Evolutionary conservation across 2,329 filamentous ascomycete genomes (phyloP), one percentile per base, ranked within the genome.

Genomic region (Colletotrichum aenigma): DNA sequence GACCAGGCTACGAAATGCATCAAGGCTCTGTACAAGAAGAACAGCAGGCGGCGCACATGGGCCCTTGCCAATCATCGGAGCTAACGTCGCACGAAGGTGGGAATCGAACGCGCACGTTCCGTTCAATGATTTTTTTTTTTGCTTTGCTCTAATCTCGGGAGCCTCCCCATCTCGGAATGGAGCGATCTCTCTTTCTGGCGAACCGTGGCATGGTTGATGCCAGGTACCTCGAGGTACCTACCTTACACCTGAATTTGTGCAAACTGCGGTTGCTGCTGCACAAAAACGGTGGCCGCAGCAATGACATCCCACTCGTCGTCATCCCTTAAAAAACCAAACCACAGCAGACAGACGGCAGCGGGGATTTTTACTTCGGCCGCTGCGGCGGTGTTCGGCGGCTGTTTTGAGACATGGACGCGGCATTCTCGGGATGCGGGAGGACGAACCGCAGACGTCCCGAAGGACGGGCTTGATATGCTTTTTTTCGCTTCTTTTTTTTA

Each of bases 141-240:
- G 43, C 43, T 48, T 48, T 48, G 43, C 43, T 48, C 24, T 58
- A 74, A 73, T 73, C 58, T 69, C 64, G 74, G 70, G 43, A 68
- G 43, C 34, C 64, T 60, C 60, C 70, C 74, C 70, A 73, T 75
- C 64, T 73, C 69, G 73, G 74, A 64, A 73, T 73, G 64, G 64
- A 74, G 74, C 74, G 70, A 75, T 68, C 70, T 68, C 52, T 28
- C 52, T 43, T 13, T 38, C 21, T 36, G 62, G 66, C 66, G 32
- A 28, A 48, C 43, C 43, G 43, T 21, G 43, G 43, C 43, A 48
- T 48, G 43, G 43, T 48, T 48, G 18, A 48, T 48, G 43, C 43
- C 43, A 48, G 43, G 43, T 21, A 21, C 43, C 43, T 48, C n/a
- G 43, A 48, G 18, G 43, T 48, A 24, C 13, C 38, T 43, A 18